Base-by-base conservation (phyloP, 164 flowering plant genomes). In the Buxus sempervirens region DNA sequence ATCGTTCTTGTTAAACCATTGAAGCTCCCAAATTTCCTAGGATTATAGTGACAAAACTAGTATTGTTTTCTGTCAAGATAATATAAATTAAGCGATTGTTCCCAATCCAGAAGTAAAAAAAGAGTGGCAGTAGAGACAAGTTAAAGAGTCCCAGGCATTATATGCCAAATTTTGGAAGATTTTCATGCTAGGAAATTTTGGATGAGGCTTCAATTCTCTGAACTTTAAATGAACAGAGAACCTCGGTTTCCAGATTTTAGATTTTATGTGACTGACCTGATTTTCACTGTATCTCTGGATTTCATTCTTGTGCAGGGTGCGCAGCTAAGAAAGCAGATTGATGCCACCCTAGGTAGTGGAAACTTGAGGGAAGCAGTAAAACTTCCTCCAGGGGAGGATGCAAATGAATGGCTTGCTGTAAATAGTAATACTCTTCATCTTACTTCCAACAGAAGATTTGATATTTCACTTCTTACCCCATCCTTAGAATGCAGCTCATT, bases 331-430 rank as follows among this genome's bases (percentile, higher is more conserved):
- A 80, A 91, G 89, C 98, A 93, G 72, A 96, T 96, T 79, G 99
- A 96, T 87, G 97, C 99, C 56, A 96, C 99, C 63, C 73, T 96
- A n/a, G 99, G 99, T 51, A 96, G 99, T 82, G 99, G 99, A 72
- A 96, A 96, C 70, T 81, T 96, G 74, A 83, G 99, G 81, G 99
- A 96, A 85, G 99, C 99, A 20, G 99, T 96, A 28, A 84, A 90
- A 63, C 96, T 96, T 68, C 99, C 99, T 38, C 97, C 99, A n/a
- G 99, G 99, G 42, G 99, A 96, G 79, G 99, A 96, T 84, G 74
- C 82, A 58, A 91, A 96, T 80, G 99, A 96, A 76, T 96, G 99
- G 99, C 98, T 96, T 32, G 99, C 99, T 62, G 99, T 96, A 66
- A 96, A 96, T 75, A 96, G 99, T 96, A 86, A 78, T n/a, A 63